phyloP scores from a whole-genome alignment of 2,329 filamentous ascomycete genomes.

The Tolypocladium amazonense region DNA sequence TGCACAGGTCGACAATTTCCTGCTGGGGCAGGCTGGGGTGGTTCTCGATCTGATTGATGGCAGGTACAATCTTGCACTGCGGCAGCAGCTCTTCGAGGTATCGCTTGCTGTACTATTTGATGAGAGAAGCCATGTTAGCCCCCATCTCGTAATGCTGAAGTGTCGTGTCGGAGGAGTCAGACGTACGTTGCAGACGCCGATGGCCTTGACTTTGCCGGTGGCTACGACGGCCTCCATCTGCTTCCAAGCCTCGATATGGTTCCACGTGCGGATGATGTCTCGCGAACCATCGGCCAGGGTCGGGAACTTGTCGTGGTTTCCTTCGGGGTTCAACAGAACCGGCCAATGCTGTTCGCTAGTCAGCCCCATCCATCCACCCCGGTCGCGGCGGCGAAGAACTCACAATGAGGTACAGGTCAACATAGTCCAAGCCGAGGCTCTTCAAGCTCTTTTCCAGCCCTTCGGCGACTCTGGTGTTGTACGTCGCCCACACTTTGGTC shows the following conservation, averaged over 20 bases:
- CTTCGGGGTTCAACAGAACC: slow-evolving; percentile 67
- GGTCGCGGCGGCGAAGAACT: slow-evolving; percentile 9
- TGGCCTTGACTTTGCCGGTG: slow-evolving; percentile 43
- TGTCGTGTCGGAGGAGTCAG: no score
- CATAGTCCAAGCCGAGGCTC: slow-evolving; percentile 65
- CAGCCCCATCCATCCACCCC: neutral
- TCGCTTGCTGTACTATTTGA: slow-evolving; percentile 37
- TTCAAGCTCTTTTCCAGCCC: slow-evolving; percentile 64
- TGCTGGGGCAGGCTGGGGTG: slow-evolving; percentile 62
- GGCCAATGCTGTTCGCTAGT: slow-evolving; percentile 57
- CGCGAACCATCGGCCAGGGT: slow-evolving; percentile 62
- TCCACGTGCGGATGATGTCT: slow-evolving; percentile 59
- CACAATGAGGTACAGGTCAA: slow-evolving; percentile 66
- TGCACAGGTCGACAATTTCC: slow-evolving; percentile 60
- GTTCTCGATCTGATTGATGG: slow-evolving; percentile 66
- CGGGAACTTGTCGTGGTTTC: slow-evolving; percentile 65
- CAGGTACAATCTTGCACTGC: slow-evolving; percentile 43
- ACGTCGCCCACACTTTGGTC: slow-evolving; percentile 78
- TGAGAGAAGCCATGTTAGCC: neutral
- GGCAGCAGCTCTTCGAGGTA: slow-evolving; percentile 46
- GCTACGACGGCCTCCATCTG: slow-evolving; percentile 57
- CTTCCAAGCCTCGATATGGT: slow-evolving; percentile 69
- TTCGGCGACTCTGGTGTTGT: slow-evolving; percentile 58
- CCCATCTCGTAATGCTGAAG: neutral
- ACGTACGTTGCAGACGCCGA: slow-evolving; percentile 46